These are phyloP conservation scores for Wickerhamiella kazuoi DNA, from an alignment of 805 yeast genomes.

Conservation along the genomic window DNA sequence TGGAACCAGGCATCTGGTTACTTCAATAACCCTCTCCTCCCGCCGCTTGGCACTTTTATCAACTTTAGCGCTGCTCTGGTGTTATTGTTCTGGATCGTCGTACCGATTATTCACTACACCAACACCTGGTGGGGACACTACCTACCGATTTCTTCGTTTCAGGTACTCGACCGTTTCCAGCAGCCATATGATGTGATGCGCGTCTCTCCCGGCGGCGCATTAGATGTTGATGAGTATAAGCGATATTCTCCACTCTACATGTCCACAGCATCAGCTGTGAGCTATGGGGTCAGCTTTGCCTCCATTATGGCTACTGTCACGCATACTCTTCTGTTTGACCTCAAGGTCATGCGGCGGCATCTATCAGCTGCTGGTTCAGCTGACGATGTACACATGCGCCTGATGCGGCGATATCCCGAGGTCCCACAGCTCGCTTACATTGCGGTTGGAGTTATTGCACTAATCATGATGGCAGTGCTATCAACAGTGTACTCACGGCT, in stretches of 20 bases:
- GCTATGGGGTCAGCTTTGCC: slow-evolving; percentile 47
- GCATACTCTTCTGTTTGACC: slow-evolving; percentile 41
- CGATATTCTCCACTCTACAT: slow-evolving; percentile 47
- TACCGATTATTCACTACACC: slow-evolving; percentile 35
- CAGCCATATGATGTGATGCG: slow-evolving; percentile 31
- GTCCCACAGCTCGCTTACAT: slow-evolving; percentile 51
- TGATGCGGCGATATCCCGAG: slow-evolving; percentile 40
- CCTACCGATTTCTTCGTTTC: slow-evolving; percentile 34
- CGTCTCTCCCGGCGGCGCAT: slow-evolving; percentile 28
- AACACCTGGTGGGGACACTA: slow-evolving; percentile 43
- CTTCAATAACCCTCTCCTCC: slow-evolving; percentile 45
- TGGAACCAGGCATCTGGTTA: slow-evolving; percentile 44
- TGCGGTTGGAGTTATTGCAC: slow-evolving; percentile 22
- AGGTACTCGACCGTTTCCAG: slow-evolving; percentile 36
- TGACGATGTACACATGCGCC: slow-evolving; percentile 35
- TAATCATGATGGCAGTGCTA: slow-evolving; percentile 6
- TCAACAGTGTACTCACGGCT: slow-evolving; percentile 26
- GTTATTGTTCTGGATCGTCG: slow-evolving; percentile 34
- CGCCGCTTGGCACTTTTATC: slow-evolving; percentile 34
- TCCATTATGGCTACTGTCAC: slow-evolving; percentile 43
- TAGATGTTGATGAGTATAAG: slow-evolving; percentile 32
- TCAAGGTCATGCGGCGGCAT: slow-evolving; percentile 31
- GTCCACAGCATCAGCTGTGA: slow-evolving; percentile 39
- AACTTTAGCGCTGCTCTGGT: slow-evolving; percentile 32
- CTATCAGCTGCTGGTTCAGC: slow-evolving; percentile 29